A percentile compares a stretch with the other conserved stretches of the same genome.
Evolutionary conservation across 2,329 filamentous ascomycete species (phyloP).

Genomic region (Diaporthe sp.): DNA sequence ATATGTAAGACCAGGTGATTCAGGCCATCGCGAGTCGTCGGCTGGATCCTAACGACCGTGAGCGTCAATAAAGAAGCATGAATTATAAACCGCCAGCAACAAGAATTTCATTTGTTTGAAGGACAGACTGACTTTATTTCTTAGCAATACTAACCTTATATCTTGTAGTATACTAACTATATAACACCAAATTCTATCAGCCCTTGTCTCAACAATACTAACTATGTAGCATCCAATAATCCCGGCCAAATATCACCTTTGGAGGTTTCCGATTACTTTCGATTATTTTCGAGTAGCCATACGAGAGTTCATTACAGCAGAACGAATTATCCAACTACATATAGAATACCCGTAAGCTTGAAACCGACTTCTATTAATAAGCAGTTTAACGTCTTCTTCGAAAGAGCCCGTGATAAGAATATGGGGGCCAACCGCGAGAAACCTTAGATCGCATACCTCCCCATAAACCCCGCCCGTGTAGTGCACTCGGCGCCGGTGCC

Average conservation of each 20-base stretch:
- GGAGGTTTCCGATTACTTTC: background rate
- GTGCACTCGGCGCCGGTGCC: background rate
- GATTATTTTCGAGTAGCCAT: background rate
- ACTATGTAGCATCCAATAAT: background rate
- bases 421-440: no score
- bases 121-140: background rate
- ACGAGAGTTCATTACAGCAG: background rate
- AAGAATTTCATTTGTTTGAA: background rate
- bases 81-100: background rate
- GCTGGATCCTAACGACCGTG: no score
- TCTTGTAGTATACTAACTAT: background rate
- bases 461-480: background rate
- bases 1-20: background rate
- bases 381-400: background rate
- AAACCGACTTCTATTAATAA: background rate
- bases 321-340: background rate
- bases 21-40: background rate
- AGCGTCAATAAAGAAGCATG: background rate
- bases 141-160: background rate
- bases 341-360: background rate
- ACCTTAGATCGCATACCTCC: no score
- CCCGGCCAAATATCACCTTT: background rate
- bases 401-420: no score
- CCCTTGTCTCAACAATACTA: background rate
- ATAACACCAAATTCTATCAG: background rate